phyloP scores from a whole-genome alignment of 2,329 filamentous ascomycete genomes.

The Purpureocillium takamizusanense region DNA sequence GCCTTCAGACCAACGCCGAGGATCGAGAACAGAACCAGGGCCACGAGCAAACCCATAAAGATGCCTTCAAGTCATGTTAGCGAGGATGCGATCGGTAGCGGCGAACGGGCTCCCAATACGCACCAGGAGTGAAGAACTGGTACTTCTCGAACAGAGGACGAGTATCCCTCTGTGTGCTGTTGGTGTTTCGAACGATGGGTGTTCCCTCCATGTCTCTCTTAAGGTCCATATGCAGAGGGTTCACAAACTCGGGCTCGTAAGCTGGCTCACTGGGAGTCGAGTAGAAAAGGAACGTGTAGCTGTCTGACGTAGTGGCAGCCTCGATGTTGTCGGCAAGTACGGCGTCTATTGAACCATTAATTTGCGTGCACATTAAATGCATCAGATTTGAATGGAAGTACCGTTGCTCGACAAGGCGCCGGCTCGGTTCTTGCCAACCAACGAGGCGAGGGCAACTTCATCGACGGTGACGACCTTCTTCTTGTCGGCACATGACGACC shows the following conservation, averaged over 20 bases:
- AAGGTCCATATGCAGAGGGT: constrained; percentile 60
- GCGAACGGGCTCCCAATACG: not conserved
- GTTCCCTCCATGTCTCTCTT: constrained; percentile 46
- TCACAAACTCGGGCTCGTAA: constrained; percentile 59
- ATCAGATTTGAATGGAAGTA: constrained; percentile 22
- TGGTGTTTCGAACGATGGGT: constrained; percentile 24
- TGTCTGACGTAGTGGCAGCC: constrained; percentile 25
- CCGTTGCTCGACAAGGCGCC: constrained; percentile 38
- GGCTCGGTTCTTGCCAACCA: constrained; percentile 32
- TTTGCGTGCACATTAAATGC: not conserved
- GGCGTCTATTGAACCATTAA: constrained; percentile 28
- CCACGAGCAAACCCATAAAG: constrained; percentile 74
- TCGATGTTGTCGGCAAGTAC: constrained; percentile 41
- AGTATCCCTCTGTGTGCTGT: constrained; percentile 29
- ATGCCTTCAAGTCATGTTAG: constrained; percentile 49
- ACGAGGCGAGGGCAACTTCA: constrained; percentile 29
- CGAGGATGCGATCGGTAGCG: not conserved
- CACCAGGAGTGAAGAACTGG: constrained; percentile 86
- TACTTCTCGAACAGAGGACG: constrained; percentile 79
- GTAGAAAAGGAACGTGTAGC: constrained; percentile 69
- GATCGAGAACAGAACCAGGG: constrained; percentile 65
- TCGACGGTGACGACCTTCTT: constrained; percentile 28
- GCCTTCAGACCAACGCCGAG: constrained; percentile 70
- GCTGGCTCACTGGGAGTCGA: constrained; percentile 48
- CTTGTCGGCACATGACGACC: constrained; percentile 32